Base-by-base conservation (phyloP, 2,329 filamentous ascomycete genomes). In the Colletotrichum sp. region DNA sequence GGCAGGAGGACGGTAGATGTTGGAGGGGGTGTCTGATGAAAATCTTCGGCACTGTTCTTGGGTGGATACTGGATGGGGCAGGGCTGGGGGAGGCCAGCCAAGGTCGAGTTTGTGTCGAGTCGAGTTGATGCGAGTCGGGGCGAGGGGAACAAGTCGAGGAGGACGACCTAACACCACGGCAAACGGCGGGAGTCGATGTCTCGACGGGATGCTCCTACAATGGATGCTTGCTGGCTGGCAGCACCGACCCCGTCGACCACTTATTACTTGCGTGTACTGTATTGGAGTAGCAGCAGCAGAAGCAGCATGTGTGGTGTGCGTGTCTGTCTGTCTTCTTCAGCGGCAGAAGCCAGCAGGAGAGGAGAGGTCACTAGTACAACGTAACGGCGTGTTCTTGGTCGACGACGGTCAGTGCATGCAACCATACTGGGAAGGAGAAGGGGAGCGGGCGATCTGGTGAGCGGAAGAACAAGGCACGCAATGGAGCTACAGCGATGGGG, bases 341-440 rank as follows among this genome's bases (percentile, higher is more conserved):
- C 81, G 83, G 79, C 76, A 77, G 77, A 75, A 68, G 74, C 77
- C 64, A 78, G 55, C 32, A 21, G 48, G 68, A 74, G 21, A 24
- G 26, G 55, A 61, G 59, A 61, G 52, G 78, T 73, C 57, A 73
- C 55, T 32, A 43, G 71, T 75, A 75, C 71, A 75, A 71, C 61
- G 71, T 67, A 34, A 65, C 71, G 52, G 72, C 52, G 63, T 65
- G 71, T 64, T 74, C 72, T 75, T 70, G 65, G 60, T 65, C 65
- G 26, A 72, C 61, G 65, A 72, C 63, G 73, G 79, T 78, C 83
- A 85, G 84, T 84, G 84, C 83, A 86, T 84, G 85, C 84, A 84
- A 84, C 87, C 86, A 81, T 84, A 86, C 85, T 87, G 83, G 87
- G 87, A 88, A 89, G 87, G 86, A 88, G 87, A 85, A 83, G 81